Evolutionary conservation across 2,329 filamentous ascomycete genomes (phyloP).

Genomic region (Orbilia blumenaviensis): DNA sequence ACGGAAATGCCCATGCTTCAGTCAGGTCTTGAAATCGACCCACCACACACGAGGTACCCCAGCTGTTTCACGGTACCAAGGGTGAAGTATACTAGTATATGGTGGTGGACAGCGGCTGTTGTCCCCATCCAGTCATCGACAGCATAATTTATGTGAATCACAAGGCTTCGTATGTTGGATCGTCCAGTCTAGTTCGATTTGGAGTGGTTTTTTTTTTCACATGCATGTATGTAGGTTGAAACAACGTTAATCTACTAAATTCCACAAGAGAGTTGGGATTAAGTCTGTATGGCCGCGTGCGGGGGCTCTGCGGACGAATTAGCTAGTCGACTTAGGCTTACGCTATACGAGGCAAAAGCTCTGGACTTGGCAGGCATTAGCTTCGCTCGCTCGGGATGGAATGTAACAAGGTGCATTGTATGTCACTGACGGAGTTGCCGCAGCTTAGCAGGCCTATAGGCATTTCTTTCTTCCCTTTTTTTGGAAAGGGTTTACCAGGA

Average conservation of each 20-base stretch:
- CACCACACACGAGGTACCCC: conserved; percentile 32
- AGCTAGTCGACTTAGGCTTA: conserved; percentile 6
- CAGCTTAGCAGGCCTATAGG: not conserved
- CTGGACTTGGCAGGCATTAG: not conserved
- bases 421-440: conserved; percentile 7
- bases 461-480: too few relatives aligned
- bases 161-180: conserved; percentile 19
- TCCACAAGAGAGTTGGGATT: not conserved
- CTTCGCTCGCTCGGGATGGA: conserved; percentile 10
- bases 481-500: too few relatives aligned
- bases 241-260: not conserved
- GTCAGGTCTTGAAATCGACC: not conserved
- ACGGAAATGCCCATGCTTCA: not conserved
- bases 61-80: conserved; percentile 11
- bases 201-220: not conserved
- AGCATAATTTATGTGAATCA: conserved; percentile 5
- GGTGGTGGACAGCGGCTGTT: not conserved
- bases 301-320: not conserved
- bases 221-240: not conserved
- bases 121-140: not conserved
- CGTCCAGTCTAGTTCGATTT: conserved; percentile 4
- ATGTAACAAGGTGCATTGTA: conserved; percentile 25
- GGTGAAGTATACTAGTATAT: too few relatives aligned
- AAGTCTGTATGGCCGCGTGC: not conserved
- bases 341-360: conserved; percentile 18